These are phyloP conservation scores for Cystobasidiaceae sp. DNA, from an alignment of 1,284 basidiomycete species.

Conservation along the genomic window DNA sequence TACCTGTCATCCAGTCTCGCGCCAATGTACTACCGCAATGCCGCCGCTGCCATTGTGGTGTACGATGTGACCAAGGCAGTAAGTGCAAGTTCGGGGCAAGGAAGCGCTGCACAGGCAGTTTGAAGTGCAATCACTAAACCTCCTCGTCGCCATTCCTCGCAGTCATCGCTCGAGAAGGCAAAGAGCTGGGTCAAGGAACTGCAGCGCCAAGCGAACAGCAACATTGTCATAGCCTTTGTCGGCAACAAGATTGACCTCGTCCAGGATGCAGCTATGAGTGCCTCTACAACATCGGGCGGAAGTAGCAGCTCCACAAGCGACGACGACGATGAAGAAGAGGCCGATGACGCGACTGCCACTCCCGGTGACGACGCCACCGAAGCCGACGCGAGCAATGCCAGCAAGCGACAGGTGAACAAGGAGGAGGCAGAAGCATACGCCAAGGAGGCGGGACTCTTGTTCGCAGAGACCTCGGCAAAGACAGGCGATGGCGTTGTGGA, in stretches of 20 bases:
- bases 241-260: slow-evolving; percentile 62
- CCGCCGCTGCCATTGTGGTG: slow-evolving; percentile 95
- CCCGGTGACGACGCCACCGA: slow-evolving; percentile 49
- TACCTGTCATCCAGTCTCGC: slow-evolving; percentile 32
- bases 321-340: slow-evolving; percentile 58
- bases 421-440: slow-evolving; percentile 97
- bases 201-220: slow-evolving; percentile 96
- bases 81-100: slow-evolving; percentile 7
- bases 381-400: slow-evolving; percentile 52
- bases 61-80: slow-evolving; percentile 89
- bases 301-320: slow-evolving; percentile 72
- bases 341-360: slow-evolving; percentile 55
- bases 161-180: slow-evolving; percentile 90
- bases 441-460: slow-evolving; percentile 81
- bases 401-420: slow-evolving; percentile 74
- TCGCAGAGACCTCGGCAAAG: slow-evolving; percentile 98
- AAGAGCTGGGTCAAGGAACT: slow-evolving; percentile 99
- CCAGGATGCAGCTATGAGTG: slow-evolving; percentile 1
- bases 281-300: slow-evolving; percentile 36
- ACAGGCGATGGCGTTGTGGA: slow-evolving; percentile 94
- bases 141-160: not conserved
- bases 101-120: not conserved
- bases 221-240: slow-evolving; percentile 72
- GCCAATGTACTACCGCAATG: slow-evolving; percentile 98
- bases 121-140: not conserved